Conservation (phyloP, 2,329 filamentous ascomycete species). For the Hypoxylon sp. region DNA sequence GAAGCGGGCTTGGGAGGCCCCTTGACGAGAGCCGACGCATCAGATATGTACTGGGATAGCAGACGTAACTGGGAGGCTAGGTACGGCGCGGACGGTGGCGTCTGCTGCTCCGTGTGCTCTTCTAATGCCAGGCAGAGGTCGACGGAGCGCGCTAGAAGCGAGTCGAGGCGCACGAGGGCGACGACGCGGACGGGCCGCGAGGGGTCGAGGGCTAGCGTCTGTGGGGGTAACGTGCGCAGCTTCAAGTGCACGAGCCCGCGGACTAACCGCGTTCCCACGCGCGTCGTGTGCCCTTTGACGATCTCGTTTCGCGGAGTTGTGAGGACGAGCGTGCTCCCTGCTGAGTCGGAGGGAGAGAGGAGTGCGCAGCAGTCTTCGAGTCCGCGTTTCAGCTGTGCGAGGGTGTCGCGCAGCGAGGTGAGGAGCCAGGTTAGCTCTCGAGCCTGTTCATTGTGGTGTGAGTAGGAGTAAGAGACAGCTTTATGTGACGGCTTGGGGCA, state of each 20-base stretch:
- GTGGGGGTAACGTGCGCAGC: conserved; percentile 75
- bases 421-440: conserved; percentile 71
- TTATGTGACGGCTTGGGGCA: not conserved
- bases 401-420: conserved; percentile 63
- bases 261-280: conserved; percentile 90
- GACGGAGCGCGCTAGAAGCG: conserved; percentile 85
- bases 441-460: conserved; percentile 41
- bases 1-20: conserved; percentile 62
- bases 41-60: conserved; percentile 68
- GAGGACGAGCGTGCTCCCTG: conserved; percentile 89
- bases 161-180: conserved; percentile 79
- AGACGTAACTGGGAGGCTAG: conserved; percentile 70
- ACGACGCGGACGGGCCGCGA: conserved; percentile 71
- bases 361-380: conserved; percentile 91
- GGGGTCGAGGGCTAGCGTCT: conserved; percentile 65
- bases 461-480: conserved; percentile 30
- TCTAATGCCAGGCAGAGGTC: conserved; percentile 83
- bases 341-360: conserved; percentile 85
- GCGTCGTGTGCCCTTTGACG: conserved; percentile 92
- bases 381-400: conserved; percentile 71
- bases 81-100: conserved; percentile 67
- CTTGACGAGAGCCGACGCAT: conserved; percentile 68
- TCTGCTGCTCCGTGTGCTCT: conserved; percentile 68
- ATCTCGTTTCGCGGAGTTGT: conserved; percentile 89
- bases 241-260: conserved; percentile 88